phyloP scores from a whole-genome alignment of 345 rosid genomes.

The Citrus sp. region DNA sequence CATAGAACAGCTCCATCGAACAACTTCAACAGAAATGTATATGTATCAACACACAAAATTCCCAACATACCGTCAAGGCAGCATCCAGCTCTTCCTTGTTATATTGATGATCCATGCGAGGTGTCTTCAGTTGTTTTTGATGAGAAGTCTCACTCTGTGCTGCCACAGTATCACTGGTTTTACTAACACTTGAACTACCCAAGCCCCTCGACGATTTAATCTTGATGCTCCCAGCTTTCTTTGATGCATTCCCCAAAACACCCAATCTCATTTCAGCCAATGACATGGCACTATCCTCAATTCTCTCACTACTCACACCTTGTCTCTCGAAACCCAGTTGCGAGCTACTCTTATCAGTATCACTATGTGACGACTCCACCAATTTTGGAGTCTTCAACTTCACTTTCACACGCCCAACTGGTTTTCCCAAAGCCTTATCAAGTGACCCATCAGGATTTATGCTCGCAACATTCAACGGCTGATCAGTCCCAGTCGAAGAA shows the following conservation, averaged over 20 bases:
- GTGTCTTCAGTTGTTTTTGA: constrained; percentile 41
- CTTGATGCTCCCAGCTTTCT: constrained; percentile 77
- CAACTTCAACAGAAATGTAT: not conserved
- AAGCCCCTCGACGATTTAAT: constrained; percentile 54
- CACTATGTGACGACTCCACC: constrained; percentile 51
- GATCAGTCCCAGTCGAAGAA: constrained; percentile 63
- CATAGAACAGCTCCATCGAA: not conserved
- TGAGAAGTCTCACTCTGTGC: constrained; percentile 29
- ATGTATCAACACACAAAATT: not conserved
- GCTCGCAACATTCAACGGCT: constrained; percentile 43
- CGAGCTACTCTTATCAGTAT: constrained; percentile 56
- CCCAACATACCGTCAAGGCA: constrained; percentile 53
- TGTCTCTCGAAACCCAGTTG: constrained; percentile 45
- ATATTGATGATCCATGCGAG: constrained; percentile 31
- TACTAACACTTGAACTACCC: constrained; percentile 41
- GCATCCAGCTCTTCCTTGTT: constrained; percentile 70
- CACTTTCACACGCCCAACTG: constrained; percentile 69
- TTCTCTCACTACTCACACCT: constrained; percentile 41
- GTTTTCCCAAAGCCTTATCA: constrained; percentile 43
- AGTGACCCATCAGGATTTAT: constrained; percentile 52
- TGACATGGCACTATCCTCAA: constrained; percentile 57
- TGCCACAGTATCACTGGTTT: constrained; percentile 21
- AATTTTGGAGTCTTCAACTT: constrained; percentile 68
- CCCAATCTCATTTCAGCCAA: constrained; percentile 42
- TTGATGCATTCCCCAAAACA: constrained; percentile 42